These are phyloP conservation scores for Seminavis robusta DNA, from an alignment of 108 stramenopile species.

Conservation along the genomic window DNA sequence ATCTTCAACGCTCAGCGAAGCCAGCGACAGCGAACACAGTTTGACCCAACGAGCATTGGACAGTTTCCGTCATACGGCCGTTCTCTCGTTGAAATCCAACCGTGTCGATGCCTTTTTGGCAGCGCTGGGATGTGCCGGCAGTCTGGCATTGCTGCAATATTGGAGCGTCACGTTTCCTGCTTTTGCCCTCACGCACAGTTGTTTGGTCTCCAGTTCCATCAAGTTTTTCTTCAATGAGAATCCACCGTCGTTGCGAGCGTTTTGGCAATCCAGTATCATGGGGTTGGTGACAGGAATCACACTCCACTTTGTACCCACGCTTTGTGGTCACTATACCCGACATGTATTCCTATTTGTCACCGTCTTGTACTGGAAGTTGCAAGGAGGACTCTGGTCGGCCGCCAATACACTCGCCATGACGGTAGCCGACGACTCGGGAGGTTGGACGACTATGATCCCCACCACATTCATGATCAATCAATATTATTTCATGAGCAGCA, in stretches of 20 bases:
- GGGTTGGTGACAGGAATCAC: no score
- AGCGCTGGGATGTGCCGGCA: constrained; percentile 6
- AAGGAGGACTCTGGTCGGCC: no score
- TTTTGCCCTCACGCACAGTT: neutral
- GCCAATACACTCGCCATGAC: neutral
- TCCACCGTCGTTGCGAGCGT: neutral
- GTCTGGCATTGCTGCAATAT: constrained; percentile 5
- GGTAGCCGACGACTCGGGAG: neutral
- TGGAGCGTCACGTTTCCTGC: neutral
- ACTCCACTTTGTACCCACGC: no score
- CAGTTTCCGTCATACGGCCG: no score
- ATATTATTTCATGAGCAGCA: neutral
- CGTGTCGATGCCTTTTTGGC: constrained; percentile 4
- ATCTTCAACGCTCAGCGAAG: no score
- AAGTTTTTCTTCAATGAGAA: constrained; percentile 5
- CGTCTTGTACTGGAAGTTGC: no score
- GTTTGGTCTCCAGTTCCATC: neutral
- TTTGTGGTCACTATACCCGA: no score
- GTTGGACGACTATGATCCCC: neutral
- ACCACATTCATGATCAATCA: neutral
- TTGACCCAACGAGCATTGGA: no score
- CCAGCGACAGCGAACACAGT: no score
- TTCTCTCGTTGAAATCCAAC: neutral
- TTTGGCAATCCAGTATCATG: neutral
- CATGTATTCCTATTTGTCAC: no score